These are phyloP conservation scores for Monosporozyma servazzii DNA, from an alignment of 805 yeast species.

Conservation along the genomic window DNA sequence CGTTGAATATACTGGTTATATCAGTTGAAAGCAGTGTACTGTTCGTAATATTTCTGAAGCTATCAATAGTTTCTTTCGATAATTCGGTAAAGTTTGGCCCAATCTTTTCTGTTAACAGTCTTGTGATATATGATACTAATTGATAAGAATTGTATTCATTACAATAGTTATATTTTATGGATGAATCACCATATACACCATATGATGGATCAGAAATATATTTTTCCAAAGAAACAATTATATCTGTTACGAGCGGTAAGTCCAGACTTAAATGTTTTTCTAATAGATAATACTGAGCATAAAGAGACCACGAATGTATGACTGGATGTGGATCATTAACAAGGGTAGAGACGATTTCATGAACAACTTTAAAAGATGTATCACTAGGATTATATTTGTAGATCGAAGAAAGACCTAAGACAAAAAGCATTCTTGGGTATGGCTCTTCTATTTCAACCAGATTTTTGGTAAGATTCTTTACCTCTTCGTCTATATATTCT, in stretches of 20 bases:
- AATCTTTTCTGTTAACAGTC: conserved; percentile 38
- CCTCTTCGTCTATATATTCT: conserved; percentile 31
- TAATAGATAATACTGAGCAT: conserved; percentile 47
- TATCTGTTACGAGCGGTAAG: conserved; percentile 33
- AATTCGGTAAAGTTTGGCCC: conserved; percentile 48
- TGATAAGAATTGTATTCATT: conserved; percentile 37
- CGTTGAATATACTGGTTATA: conserved; percentile 23
- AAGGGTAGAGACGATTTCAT: conserved; percentile 51
- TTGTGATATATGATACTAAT: conserved; percentile 36
- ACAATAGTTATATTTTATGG: conserved; percentile 42
- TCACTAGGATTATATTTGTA: conserved; percentile 33
- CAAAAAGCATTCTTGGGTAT: conserved; percentile 48
- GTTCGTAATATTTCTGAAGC: conserved; percentile 32
- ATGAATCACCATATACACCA: conserved; percentile 37
- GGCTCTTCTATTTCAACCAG: conserved; percentile 63
- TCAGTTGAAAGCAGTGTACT: conserved; percentile 29
- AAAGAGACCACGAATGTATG: conserved; percentile 66
- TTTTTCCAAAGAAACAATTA: conserved; percentile 34
- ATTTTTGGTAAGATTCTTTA: conserved; percentile 49
- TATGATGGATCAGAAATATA: conserved; percentile 41
- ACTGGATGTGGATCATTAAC: conserved; percentile 75
- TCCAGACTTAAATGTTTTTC: conserved; percentile 46
- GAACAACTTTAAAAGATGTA: conserved; percentile 36
- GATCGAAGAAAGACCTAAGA: conserved; percentile 41
- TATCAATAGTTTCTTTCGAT: conserved; percentile 21